Evolutionary conservation across 805 yeast genomes (phyloP).

Genomic region (Wickerhamiella alocasiicola): DNA sequence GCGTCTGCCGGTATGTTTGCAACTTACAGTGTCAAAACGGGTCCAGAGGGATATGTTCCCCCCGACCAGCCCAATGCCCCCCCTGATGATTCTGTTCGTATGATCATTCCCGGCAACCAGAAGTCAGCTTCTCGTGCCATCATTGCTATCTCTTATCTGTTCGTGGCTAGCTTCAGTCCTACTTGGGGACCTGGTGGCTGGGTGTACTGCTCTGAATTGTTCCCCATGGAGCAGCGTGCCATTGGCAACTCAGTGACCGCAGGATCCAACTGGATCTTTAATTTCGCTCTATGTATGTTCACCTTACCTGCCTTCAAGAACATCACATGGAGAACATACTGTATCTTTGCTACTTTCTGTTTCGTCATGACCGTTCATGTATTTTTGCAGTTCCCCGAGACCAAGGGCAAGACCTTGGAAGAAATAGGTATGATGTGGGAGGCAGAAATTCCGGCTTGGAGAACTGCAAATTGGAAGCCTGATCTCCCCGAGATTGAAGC

Average conservation of each 20-base stretch:
- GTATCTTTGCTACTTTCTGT: conserved; percentile 26
- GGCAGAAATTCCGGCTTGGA: conserved; percentile 21
- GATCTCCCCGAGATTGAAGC: conserved; percentile 14
- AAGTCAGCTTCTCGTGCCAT: conserved; percentile 34
- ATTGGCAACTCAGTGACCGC: conserved; percentile 59
- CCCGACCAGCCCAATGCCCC: conserved; percentile 1
- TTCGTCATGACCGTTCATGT: conserved; percentile 36
- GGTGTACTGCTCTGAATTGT: conserved; percentile 50
- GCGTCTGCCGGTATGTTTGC: conserved; percentile 20
- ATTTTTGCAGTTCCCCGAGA: conserved; percentile 46
- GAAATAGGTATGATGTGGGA: conserved; percentile 53
- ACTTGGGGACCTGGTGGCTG: conserved; percentile 79
- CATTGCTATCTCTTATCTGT: conserved; percentile 43
- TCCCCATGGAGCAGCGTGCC: conserved; percentile 63
- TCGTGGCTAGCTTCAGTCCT: conserved; percentile 65
- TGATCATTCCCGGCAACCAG: conserved; percentile 18
- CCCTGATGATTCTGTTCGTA: conserved; percentile 17
- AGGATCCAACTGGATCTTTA: conserved; percentile 70
- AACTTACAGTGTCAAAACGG: conserved; percentile 6
- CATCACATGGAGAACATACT: conserved; percentile 49
- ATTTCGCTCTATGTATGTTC: conserved; percentile 56
- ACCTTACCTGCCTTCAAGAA: conserved; percentile 45
- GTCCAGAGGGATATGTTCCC: conserved; percentile 14
- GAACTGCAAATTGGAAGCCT: conserved; percentile 17
- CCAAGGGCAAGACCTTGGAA: conserved; percentile 55